phyloP scores from a whole-genome alignment of 352 stramenopile species.

The Pythium diclinum region DNA sequence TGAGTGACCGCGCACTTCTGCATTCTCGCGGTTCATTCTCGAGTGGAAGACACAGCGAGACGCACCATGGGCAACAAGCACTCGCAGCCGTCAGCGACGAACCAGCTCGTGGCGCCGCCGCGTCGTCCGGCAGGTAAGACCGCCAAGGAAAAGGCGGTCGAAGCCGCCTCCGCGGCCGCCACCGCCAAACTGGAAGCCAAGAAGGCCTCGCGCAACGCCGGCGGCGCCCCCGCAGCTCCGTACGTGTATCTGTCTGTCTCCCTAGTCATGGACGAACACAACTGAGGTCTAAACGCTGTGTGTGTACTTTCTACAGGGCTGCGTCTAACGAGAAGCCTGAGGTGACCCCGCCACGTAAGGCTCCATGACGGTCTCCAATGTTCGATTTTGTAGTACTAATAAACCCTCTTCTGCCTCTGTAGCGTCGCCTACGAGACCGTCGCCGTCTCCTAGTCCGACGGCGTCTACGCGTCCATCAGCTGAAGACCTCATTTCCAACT shows the following conservation, averaged over 20 bases:
- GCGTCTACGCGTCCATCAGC: slow-evolving; percentile 15
- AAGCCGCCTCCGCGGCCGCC: slow-evolving; percentile 14
- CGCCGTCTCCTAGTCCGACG: slow-evolving; percentile 10
- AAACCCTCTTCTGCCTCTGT: background rate
- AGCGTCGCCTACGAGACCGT: slow-evolving; percentile 24
- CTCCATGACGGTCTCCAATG: background rate
- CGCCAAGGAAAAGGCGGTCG: slow-evolving; percentile 25
- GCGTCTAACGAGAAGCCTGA: slow-evolving; percentile 9
- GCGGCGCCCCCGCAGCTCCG: background rate
- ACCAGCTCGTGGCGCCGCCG: slow-evolving; percentile 14
- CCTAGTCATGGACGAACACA: too few species aligned
- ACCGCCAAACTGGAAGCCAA: slow-evolving; percentile 24
- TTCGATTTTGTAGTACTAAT: background rate
- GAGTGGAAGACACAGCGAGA: background rate
- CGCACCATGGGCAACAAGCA: slow-evolving; percentile 29
- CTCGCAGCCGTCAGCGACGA: slow-evolving; percentile 14
- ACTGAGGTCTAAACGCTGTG: background rate
- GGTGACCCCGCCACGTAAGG: slow-evolving; percentile 20
- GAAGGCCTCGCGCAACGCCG: background rate
- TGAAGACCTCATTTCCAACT: slow-evolving; percentile 75
- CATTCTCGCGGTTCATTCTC: background rate
- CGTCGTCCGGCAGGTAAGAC: slow-evolving; percentile 17
- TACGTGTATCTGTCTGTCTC: background rate
- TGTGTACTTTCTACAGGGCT: slow-evolving; percentile 1
- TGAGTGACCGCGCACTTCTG: background rate